Evolutionary conservation across 306 rosid species (phyloP).

Genomic region (Hippophae gyantsensis): DNA sequence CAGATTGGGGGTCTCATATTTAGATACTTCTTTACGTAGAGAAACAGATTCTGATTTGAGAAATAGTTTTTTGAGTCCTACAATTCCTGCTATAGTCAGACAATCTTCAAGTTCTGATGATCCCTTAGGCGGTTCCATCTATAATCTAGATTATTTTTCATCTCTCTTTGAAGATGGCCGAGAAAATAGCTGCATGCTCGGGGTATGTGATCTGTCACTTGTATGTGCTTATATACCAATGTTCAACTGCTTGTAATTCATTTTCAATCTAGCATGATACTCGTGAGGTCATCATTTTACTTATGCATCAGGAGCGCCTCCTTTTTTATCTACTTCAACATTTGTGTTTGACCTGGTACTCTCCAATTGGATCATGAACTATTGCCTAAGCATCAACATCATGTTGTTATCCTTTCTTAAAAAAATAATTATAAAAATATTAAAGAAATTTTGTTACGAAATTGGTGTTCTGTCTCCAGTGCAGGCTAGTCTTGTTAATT

Average conservation of each 20-base stretch:
- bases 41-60: constrained; percentile 62
- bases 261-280: constrained; percentile 7
- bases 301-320: not conserved
- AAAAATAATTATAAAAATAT: no score
- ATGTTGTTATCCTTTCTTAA: no score
- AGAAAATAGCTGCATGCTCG: constrained; percentile 36
- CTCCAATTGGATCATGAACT: no score
- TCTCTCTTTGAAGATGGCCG: constrained; percentile 75
- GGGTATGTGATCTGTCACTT: constrained; percentile 40
- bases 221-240: constrained; percentile 2
- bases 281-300: constrained; percentile 13
- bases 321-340: no score
- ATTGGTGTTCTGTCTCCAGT: no score
- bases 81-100: constrained; percentile 51
- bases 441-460: no score
- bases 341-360: no score
- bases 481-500: no score
- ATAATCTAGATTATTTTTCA: constrained; percentile 73
- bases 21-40: constrained; percentile 43
- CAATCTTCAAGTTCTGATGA: constrained; percentile 69
- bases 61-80: constrained; percentile 78
- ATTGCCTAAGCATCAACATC: no score
- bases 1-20: constrained; percentile 70
- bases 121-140: constrained; percentile 82
- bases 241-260: constrained; percentile 7